These are phyloP conservation scores for Fonsecaea pedrosoi DNA, from an alignment of 2,329 filamentous ascomycete species.

Conservation along the genomic window DNA sequence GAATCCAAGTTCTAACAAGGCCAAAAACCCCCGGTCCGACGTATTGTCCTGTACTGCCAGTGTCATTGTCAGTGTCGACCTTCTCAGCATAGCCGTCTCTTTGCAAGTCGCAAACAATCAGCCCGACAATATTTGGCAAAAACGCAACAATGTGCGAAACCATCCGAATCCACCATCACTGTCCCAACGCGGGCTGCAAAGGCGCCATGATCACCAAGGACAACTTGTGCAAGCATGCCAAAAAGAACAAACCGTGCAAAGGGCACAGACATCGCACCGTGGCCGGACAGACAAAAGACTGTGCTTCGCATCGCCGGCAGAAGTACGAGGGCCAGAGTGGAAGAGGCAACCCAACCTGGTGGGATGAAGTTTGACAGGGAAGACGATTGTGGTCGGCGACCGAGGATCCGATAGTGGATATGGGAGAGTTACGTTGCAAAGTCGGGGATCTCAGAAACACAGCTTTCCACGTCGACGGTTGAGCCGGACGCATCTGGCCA, in stretches of 20 bases:
- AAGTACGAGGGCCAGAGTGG: constrained; percentile 29
- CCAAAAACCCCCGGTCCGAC: no score
- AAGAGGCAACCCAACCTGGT: constrained; percentile 29
- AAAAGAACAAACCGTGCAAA: constrained; percentile 27
- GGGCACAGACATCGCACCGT: constrained; percentile 22
- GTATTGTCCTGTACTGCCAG: background rate
- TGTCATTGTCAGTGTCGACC: background rate
- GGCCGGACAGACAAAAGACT: constrained; percentile 24
- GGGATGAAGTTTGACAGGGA: constrained; percentile 15
- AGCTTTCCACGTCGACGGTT: background rate
- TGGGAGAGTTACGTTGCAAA: background rate
- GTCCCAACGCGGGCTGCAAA: constrained; percentile 26
- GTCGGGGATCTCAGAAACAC: background rate
- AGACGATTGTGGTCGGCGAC: background rate
- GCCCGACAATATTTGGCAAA: background rate
- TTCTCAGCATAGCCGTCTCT: background rate
- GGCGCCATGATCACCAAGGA: constrained; percentile 14
- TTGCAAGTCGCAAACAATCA: background rate
- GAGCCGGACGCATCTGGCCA: background rate
- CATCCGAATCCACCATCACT: constrained; percentile 26
- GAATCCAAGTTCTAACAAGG: background rate
- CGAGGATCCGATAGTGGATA: background rate
- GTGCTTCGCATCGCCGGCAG: constrained; percentile 19
- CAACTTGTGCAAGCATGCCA: constrained; percentile 23
- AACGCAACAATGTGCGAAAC: constrained; percentile 29